Evolutionary conservation across 495 filamentous ascomycete species (phyloP).

Genomic region (Penicillium longicatenatum): DNA sequence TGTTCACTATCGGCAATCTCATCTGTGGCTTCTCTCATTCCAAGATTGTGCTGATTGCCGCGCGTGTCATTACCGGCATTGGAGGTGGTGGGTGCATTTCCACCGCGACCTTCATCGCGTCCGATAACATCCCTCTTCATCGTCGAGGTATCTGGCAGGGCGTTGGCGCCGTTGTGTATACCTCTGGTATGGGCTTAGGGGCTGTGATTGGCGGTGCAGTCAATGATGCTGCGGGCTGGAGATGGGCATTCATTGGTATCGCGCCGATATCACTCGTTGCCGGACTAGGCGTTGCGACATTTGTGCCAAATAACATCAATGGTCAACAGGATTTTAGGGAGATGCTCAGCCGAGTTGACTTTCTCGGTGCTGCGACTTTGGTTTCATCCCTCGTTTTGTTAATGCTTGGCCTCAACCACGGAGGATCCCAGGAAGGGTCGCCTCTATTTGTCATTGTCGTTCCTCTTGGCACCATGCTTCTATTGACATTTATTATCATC

Average conservation of each 20-base stretch:
- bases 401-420: constrained; percentile 17
- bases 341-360: constrained; percentile 16
- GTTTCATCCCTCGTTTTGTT: constrained; percentile 15
- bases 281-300: constrained; percentile 10
- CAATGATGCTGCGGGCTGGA: constrained; percentile 17
- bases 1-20: constrained; percentile 21
- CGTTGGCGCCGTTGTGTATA: constrained; percentile 12
- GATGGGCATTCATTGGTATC: constrained; percentile 21
- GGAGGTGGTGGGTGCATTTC: constrained; percentile 22
- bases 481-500: constrained; percentile 11
- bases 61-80: constrained; percentile 17
- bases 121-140: constrained; percentile 17
- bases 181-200: constrained; percentile 16
- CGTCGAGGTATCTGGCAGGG: constrained; percentile 20
- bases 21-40: constrained; percentile 15
- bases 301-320: constrained; percentile 6
- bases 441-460: constrained; percentile 2
- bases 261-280: constrained; percentile 17
- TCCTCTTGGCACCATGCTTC: constrained; percentile 2
- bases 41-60: constrained; percentile 8
- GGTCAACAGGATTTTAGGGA: neutral
- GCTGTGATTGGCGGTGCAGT: constrained; percentile 17
- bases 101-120: constrained; percentile 19
- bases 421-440: neutral
- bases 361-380: constrained; percentile 15